Conservation (phyloP, 2,329 filamentous ascomycete species). For the Botryotinia globosa region DNA sequence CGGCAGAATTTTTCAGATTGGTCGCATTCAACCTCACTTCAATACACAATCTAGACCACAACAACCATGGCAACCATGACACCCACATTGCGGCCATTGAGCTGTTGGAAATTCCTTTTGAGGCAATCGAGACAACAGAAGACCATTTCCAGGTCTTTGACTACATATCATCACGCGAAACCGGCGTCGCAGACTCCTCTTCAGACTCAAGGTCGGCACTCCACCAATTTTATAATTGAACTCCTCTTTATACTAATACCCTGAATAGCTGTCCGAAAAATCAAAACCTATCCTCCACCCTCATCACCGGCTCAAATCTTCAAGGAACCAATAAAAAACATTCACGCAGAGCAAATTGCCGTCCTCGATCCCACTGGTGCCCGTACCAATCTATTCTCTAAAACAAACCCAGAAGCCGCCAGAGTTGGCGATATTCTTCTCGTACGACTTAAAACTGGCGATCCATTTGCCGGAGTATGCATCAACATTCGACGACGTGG, state of each 20-base stretch:
- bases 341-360: constrained; percentile 67
- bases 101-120: constrained; percentile 65
- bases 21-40: constrained; percentile 24
- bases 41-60: constrained; percentile 12
- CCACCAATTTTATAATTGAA: constrained; percentile 22
- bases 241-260: constrained; percentile 19
- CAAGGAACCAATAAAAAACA: constrained; percentile 64
- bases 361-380: constrained; percentile 81
- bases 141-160: constrained; percentile 47
- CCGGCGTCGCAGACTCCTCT: constrained; percentile 25
- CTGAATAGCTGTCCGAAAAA: constrained; percentile 43
- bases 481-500: constrained; percentile 85
- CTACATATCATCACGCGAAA: constrained; percentile 46
- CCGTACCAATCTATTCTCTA: constrained; percentile 77
- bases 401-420: constrained; percentile 72
- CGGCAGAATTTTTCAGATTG: constrained; percentile 26
- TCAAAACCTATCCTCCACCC: constrained; percentile 52
- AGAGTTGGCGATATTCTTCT: constrained; percentile 88
- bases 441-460: constrained; percentile 77
- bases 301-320: constrained; percentile 54
- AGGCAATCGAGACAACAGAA: constrained; percentile 55
- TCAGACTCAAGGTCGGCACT: constrained; percentile 20
- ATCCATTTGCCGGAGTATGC: constrained; percentile 87
- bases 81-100: constrained; percentile 59
- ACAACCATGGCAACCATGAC: constrained; percentile 35